A percentile compares a stretch with the other conserved stretches of the same genome.
These are phyloP conservation scores for Lactarius evosmus DNA, from an alignment of 768 basidiomycete species.

Conservation along the genomic window DNA sequence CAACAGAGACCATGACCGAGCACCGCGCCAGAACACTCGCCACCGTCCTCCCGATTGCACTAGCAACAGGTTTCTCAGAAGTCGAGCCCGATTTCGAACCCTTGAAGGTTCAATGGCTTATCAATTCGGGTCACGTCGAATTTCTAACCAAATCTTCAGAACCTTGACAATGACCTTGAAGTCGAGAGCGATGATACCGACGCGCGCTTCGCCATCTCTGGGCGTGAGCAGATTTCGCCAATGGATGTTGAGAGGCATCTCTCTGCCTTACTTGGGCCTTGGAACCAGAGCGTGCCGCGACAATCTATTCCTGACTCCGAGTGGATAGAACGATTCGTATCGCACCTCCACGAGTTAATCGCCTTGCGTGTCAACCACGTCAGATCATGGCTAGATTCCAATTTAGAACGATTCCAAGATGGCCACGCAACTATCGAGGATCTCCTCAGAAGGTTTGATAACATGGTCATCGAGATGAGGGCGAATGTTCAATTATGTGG, in stretches of 20 bases:
- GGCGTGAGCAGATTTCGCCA: conserved; percentile 21
- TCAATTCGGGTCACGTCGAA: background rate
- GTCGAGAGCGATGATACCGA: conserved; percentile 41
- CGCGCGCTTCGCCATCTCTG: conserved; percentile 38
- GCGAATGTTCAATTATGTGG: conserved; percentile 49
- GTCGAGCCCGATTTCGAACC: conserved; percentile 45
- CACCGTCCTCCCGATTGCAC: conserved; percentile 44
- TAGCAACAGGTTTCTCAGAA: conserved; percentile 48
- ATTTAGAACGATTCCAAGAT: conserved; percentile 46
- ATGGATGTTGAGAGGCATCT: conserved; percentile 33
- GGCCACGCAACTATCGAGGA: conserved; percentile 45
- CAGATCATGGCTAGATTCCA: conserved; percentile 48
- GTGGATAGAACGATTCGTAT: conserved; percentile 42
- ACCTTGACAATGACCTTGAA: conserved; percentile 48
- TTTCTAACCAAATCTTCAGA: conserved; percentile 35
- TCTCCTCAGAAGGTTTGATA: conserved; percentile 45
- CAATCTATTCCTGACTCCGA: conserved; percentile 38
- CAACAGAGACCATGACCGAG: conserved; percentile 46
- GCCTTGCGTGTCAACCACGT: conserved; percentile 48
- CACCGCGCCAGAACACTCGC: conserved; percentile 43
- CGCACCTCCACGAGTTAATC: conserved; percentile 40
- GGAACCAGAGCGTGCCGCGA: conserved; percentile 37
- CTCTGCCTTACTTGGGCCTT: conserved; percentile 30
- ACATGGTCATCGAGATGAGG: conserved; percentile 43
- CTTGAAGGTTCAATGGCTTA: conserved; percentile 42